phyloP scores from a whole-genome alignment of 345 rosid genomes.

The Pugionium cornutum region DNA sequence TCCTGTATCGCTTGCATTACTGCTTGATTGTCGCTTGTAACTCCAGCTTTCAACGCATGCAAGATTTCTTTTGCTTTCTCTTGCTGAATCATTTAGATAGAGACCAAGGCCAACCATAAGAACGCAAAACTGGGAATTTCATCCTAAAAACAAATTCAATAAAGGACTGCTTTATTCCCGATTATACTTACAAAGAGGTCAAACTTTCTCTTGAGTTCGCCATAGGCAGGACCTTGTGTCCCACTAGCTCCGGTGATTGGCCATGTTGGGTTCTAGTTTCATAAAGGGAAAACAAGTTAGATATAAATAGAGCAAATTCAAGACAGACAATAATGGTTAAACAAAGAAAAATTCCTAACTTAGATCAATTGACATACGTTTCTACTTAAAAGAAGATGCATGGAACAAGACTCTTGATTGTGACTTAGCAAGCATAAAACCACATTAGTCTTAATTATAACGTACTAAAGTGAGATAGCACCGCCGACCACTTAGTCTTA shows the following conservation, averaged over 20 bases:
- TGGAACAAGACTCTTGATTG: not conserved
- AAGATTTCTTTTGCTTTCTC: constrained; percentile 53
- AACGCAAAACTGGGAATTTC: not conserved
- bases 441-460: not conserved
- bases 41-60: constrained; percentile 50
- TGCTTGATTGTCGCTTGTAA: constrained; percentile 37
- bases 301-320: constrained; percentile 7
- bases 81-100: constrained; percentile 50
- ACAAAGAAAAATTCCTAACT: not conserved
- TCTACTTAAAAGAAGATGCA: not conserved
- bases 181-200: constrained; percentile 57
- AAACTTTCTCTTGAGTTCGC: constrained; percentile 60
- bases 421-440: constrained; percentile 6
- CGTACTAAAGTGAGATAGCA: constrained; percentile 10
- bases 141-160: not conserved
- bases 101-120: constrained; percentile 22
- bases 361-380: not conserved
- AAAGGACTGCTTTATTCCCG: not conserved
- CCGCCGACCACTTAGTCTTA: constrained; percentile 21
- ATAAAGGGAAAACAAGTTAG: constrained; percentile 13
- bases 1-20: constrained; percentile 56
- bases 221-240: constrained; percentile 41
- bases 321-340: constrained; percentile 6
- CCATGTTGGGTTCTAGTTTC: constrained; percentile 22
- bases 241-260: constrained; percentile 17